Evolutionary conservation across 306 rosid genomes (phyloP), one percentile per base, ranked within the genome.

Genomic region (Astragalus membranaceus): DNA sequence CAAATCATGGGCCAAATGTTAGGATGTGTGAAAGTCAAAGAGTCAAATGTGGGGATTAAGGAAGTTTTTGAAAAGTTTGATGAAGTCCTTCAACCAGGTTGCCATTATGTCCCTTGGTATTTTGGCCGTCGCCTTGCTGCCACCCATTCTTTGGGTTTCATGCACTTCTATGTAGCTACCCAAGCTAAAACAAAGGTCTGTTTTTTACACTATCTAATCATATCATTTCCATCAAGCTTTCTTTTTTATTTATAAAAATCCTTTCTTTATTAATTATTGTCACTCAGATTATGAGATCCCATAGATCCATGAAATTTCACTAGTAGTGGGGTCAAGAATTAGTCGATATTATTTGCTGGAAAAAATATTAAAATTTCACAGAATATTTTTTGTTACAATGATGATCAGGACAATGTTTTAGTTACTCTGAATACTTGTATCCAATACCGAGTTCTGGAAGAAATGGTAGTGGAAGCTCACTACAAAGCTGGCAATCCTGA

Each of bases 111-210:
- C 65, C 97, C 97, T 11, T 88, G 96, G 91, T 86, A 44, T 72
- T 64, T 87, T 2, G 92, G 96, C 65, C 67, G 72, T 10, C 84
- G 79, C 60, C 14, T 87, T 13, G 86, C 96, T 26, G 30, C 30
- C 47, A 67, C 80, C 49, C 91, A 88, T 72, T 80, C 96, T 72
- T 80, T 91, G 65, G 83, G 96, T 72, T 60, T 91, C 79, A 88
- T 78, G 82, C 96, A 91, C 68, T 75, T 88, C 57, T 91, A 88
- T 39, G 97, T 91, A 62, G 81, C 78, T 0, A 88, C 95, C 13
- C 95, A 91, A 78, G 88, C 97, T 43, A 91, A 91, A 85, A 91
- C 96, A 10, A 91, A 91, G 97, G 97, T 91, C 11, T n/a, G 3
- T 26, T 26, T 26, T 26, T 26, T 26, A 26, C 30, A 26, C 30